Evolutionary conservation across 2,329 filamentous ascomycete species (phyloP), one percentile per base, ranked within the genome.

Genomic region (Helotiales sp.): DNA sequence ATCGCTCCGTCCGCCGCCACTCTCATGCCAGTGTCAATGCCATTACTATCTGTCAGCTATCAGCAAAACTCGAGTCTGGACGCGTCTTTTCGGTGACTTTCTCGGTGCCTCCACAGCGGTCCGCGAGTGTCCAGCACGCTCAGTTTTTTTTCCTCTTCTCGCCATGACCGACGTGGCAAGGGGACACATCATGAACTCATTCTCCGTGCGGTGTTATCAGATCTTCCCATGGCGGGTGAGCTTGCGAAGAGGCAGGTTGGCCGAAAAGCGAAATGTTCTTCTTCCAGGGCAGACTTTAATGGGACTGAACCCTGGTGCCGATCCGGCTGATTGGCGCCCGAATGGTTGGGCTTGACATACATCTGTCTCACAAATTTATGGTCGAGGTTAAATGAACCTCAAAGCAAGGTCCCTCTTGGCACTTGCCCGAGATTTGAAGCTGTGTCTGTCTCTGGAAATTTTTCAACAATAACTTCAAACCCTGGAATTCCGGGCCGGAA

Each of bases 251-350:
- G 52, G 50, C 50, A 56, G 49, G 55, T 57, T 27, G 17, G 22
- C 55, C 55, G 55, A 57, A 27, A 52, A 24, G 42, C 38, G 25
- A 42, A 57, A 30, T 7, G 38, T 40, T 27, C 31, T 44, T 42
- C 46, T 33, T 44, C 29, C 19, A 36, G 22, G 38, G 33, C 19
- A 25, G 40, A 44, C 22, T 29, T 42, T 34, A n/a, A 47, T 29
- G 17, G 25, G 22, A 30, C 33, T 29, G 31, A 50, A 59, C 24
- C 57, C 57, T 19, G 50, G 53, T 30, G 50, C 27, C 53, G 57
- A 59, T 59, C 57, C 42, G 42, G 52, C 42, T 53, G 34, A 15
- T 42, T 48, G 50, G 46, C 22, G 50, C 50, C 50, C 58, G 50
- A 60, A 38, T 15, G 36, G 25, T 33, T 42, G 52, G 53, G 52